Evolutionary conservation across 345 rosid species (phyloP).

Genomic region (Arabidopsis suecica): DNA sequence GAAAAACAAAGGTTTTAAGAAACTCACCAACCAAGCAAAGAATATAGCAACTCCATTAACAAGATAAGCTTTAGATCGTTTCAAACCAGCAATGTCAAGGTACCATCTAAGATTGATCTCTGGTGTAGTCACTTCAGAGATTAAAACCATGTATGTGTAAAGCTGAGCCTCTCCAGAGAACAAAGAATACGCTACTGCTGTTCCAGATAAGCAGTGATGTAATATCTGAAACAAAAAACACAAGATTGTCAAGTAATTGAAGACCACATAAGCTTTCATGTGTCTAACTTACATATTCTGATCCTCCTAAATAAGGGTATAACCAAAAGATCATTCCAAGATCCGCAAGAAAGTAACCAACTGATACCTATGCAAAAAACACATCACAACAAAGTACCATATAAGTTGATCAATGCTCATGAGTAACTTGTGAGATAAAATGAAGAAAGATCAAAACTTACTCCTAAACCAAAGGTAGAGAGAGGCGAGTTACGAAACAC

Average conservation of each 20-base stretch:
- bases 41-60: constrained; percentile 77
- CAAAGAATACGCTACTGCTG: constrained; percentile 74
- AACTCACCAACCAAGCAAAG: constrained; percentile 82
- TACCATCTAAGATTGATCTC: constrained; percentile 91
- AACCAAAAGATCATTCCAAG: constrained; percentile 82
- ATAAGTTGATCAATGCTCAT: neutral
- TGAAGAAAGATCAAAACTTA: constrained; percentile 40
- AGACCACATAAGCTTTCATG: neutral
- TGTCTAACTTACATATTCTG: constrained; percentile 73
- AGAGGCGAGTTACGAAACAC: constrained; percentile 68
- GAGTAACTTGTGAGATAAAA: neutral
- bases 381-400: constrained; percentile 3
- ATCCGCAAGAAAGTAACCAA: constrained; percentile 86
- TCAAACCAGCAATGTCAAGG: constrained; percentile 83
- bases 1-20: neutral
- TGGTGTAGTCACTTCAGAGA: constrained; percentile 90
- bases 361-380: constrained; percentile 61
- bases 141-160: constrained; percentile 80
- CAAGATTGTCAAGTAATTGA: constrained; percentile 5
- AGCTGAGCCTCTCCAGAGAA: constrained; percentile 80
- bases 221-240: constrained; percentile 58
- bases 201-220: constrained; percentile 74
- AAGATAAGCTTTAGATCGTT: constrained; percentile 72
- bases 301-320: constrained; percentile 87
- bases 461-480: constrained; percentile 79